These are phyloP conservation scores for Trichophaea hybrida DNA, from an alignment of 2,329 filamentous ascomycete species.

Conservation along the genomic window DNA sequence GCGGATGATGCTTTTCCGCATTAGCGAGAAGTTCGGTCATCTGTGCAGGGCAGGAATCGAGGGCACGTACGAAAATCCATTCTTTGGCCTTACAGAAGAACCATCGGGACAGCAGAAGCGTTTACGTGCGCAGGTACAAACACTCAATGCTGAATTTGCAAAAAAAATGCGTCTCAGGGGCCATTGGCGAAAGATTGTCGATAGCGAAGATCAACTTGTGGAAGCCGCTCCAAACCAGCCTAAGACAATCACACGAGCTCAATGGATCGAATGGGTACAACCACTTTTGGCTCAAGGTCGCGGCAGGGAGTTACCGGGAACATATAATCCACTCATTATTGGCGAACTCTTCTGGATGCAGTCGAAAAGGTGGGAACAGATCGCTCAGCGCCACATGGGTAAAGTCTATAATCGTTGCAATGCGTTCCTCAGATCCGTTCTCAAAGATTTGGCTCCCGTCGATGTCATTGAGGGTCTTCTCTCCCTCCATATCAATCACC, in stretches of 20 bases:
- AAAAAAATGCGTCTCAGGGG: conserved; percentile 34
- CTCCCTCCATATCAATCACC: conserved; percentile 8
- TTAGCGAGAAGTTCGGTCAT: conserved; percentile 35
- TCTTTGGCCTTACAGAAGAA: conserved; percentile 35
- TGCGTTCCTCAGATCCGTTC: conserved; percentile 20
- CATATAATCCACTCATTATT: conserved; percentile 33
- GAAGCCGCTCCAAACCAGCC: not conserved
- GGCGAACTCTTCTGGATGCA: conserved; percentile 40
- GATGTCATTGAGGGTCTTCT: conserved; percentile 14
- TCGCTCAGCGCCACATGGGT: conserved; percentile 39
- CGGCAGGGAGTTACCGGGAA: conserved; percentile 42
- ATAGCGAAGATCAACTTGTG: conserved; percentile 25
- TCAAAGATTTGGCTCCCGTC: conserved; percentile 10
- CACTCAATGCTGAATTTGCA: conserved; percentile 37
- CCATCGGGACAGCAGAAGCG: conserved; percentile 33
- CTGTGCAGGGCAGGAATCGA: conserved; percentile 37
- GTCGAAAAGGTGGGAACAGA: conserved; percentile 38
- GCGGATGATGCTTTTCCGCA: conserved; percentile 32
- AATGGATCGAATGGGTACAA: conserved; percentile 30
- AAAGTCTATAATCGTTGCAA: conserved; percentile 18
- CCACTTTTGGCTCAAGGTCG: conserved; percentile 29
- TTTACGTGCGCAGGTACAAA: conserved; percentile 42
- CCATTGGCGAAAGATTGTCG: conserved; percentile 28
- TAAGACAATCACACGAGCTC: conserved; percentile 27
- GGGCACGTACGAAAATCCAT: conserved; percentile 40